phyloP scores from a whole-genome alignment of 2,329 filamentous ascomycete species.

The Phaeomoniella chlamydospora region DNA sequence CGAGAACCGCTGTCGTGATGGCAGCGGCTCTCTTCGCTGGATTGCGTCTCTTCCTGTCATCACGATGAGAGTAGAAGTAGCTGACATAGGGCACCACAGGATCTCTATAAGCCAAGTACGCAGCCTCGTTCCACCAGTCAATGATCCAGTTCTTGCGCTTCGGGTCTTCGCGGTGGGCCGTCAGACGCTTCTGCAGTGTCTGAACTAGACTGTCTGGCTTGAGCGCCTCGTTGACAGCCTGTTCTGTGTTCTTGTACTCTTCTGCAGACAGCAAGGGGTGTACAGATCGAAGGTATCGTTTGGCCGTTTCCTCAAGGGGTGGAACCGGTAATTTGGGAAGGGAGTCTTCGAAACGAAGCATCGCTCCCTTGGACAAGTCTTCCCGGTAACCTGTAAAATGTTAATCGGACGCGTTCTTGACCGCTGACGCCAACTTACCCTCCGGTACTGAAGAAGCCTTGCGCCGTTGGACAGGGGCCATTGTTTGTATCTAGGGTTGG shows the following conservation, averaged over 20 bases:
- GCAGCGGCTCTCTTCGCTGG: slow-evolving; percentile 88
- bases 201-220: slow-evolving; percentile 72
- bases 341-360: slow-evolving; percentile 54
- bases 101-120: slow-evolving; percentile 86
- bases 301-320: slow-evolving; percentile 47
- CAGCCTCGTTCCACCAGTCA: slow-evolving; percentile 96
- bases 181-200: slow-evolving; percentile 73
- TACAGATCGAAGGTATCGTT: slow-evolving; percentile 52
- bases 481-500: slow-evolving; percentile 11
- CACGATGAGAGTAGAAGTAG: slow-evolving; percentile 98
- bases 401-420: neutral
- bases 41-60: slow-evolving; percentile 76
- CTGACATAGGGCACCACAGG: slow-evolving; percentile 95
- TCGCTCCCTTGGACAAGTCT: slow-evolving; percentile 46
- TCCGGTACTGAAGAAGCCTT: slow-evolving; percentile 30
- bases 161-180: slow-evolving; percentile 65
- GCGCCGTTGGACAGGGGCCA: slow-evolving; percentile 15
- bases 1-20: slow-evolving; percentile 68
- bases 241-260: slow-evolving; percentile 50
- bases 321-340: slow-evolving; percentile 49
- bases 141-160: slow-evolving; percentile 84
- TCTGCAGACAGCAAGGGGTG: slow-evolving; percentile 44
- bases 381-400: slow-evolving; percentile 43
- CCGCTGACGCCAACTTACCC: slow-evolving; percentile 18
- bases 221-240: slow-evolving; percentile 77